Evolutionary conservation across 139 green algal genomes (phyloP), one percentile per base, ranked within the genome.

Genomic region (Volvox reticuliferus): DNA sequence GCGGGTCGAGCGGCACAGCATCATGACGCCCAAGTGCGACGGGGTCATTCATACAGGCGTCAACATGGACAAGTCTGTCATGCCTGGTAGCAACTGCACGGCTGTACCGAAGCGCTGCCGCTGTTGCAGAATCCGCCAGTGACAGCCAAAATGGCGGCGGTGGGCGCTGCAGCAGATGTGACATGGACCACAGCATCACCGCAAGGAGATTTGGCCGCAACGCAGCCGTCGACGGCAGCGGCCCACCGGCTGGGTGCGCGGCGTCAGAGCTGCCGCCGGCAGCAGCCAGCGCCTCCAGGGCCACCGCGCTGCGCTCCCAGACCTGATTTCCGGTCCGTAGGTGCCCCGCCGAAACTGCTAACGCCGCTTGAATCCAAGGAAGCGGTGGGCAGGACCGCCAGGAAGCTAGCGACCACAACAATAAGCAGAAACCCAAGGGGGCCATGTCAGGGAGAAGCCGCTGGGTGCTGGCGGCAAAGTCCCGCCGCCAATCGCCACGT

Each of bases 331-430:
- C 84, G 2, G 26, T 69, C 14, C 36, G 84, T n/a, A 89, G 36
- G 26, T 81, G 84, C 68, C 5, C 32, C 17, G 68, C 68, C 12
- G 30, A 37, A 14, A 55, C 84, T 5, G 84, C 84, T 12, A 44
- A 3, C 2, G 84, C 84, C 13, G 36, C 26, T 2, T 44, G 36
- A 28, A 81, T 14, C 84, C 84, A 89, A 2, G 12, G 3, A 12
- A 2, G 14, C 1, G 84, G 67, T 35, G 73, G 36, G 9, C 21
- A 26, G 62, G 33, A 17, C 36, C 68, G 36, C 84, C 37, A 65
- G 21, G 5, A 13, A 22, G 84, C 67, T 20, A 80, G 32, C 26
- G 84, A 68, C 84, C 84, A 89, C 36, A 89, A n/a, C 35, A 89
- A 24, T 24, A 81, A 5, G 84, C 84, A 69, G 0, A 89, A 65